Evolutionary conservation across 805 yeast species (phyloP).

Genomic region (Metschnikowia henanensis): DNA sequence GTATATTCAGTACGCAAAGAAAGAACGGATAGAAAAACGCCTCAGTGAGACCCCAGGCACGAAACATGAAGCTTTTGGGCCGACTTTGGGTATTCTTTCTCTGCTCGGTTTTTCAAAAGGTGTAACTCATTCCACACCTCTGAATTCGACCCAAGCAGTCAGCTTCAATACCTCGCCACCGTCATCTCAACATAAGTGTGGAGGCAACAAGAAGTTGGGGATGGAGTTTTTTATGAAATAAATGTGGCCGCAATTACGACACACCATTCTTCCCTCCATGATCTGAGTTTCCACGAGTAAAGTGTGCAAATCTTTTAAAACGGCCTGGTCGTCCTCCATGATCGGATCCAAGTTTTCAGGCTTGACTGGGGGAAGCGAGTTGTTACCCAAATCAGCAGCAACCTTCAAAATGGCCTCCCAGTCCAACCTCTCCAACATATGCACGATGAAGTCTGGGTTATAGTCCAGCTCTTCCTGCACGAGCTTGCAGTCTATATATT

Average conservation of each 20-base stretch:
- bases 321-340: constrained; percentile 49
- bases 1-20: no score
- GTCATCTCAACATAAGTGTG: constrained; percentile 79
- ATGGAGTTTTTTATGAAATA: constrained; percentile 91
- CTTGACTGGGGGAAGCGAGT: constrained; percentile 39
- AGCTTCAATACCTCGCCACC: no score
- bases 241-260: constrained; percentile 81
- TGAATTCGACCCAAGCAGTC: no score
- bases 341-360: constrained; percentile 59
- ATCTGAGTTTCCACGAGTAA: constrained; percentile 84
- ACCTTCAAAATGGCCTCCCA: constrained; percentile 85
- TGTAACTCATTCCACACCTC: no score
- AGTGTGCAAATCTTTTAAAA: constrained; percentile 74
- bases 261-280: constrained; percentile 84
- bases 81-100: no score
- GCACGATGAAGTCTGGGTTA: constrained; percentile 74
- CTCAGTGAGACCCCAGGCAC: no score
- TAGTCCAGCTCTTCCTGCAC: constrained; percentile 79
- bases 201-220: constrained; percentile 92
- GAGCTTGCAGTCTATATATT: constrained; percentile 64
- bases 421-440: constrained; percentile 78
- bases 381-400: constrained; percentile 59
- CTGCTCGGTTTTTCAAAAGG: no score
- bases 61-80: no score
- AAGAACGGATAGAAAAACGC: no score